Evolutionary conservation across 129 eudicot species (phyloP).

Genomic region (Pseudognaphalium luteoalbum): DNA sequence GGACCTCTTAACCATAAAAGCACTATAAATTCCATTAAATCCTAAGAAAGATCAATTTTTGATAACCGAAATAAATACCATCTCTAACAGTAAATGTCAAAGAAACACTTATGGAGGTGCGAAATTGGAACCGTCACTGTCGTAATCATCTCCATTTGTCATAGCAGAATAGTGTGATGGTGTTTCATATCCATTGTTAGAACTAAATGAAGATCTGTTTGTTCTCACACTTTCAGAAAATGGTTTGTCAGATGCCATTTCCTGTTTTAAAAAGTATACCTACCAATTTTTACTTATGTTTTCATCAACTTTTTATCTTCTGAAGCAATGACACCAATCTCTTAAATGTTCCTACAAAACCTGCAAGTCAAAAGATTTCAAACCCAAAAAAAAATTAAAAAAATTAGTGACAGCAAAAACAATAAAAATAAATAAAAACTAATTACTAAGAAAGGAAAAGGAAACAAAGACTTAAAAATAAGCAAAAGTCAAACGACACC

Average conservation of each 20-base stretch:
- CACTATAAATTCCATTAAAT: neutral
- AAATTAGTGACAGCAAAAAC: neutral
- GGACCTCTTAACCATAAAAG: conserved; percentile 11
- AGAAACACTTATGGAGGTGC: conserved; percentile 82
- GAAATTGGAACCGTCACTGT: conserved; percentile 87
- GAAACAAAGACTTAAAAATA: too few species aligned
- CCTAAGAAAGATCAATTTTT: neutral
- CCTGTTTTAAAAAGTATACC: conserved; percentile 9
- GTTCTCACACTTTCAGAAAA: conserved; percentile 72
- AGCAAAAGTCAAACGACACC: too few species aligned
- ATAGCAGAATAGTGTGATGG: conserved; percentile 62
- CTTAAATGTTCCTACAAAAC: conserved; percentile 17
- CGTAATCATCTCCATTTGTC: conserved; percentile 89
- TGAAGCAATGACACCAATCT: neutral
- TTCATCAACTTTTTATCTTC: conserved; percentile 20
- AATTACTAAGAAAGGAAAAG: too few species aligned
- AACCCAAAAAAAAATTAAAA: neutral
- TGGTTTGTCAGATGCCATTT: conserved; percentile 64
- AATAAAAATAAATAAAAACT: neutral
- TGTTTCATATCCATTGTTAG: conserved; percentile 73
- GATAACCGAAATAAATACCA: neutral
- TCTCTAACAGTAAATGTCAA: neutral
- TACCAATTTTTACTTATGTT: conserved; percentile 15
- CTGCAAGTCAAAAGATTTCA: conserved; percentile 11
- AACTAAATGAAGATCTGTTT: conserved; percentile 69